phyloP scores from a whole-genome alignment of 2,329 filamentous ascomycete species.

The Pseudogymnoascus pannorum region DNA sequence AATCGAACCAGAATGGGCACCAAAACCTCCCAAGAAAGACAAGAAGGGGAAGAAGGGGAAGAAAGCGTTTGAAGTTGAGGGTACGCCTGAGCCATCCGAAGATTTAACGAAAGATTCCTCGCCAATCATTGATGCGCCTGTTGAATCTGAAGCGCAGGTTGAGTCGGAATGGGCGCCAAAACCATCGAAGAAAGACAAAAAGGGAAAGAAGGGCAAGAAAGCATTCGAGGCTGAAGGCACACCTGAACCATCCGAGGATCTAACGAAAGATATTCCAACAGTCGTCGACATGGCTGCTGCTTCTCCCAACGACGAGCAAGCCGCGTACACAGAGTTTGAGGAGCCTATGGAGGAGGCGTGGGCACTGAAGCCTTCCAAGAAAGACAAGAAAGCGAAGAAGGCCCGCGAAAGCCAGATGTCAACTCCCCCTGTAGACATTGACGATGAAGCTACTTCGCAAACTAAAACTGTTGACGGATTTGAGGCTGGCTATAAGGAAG shows the following conservation, averaged over 20 bases:
- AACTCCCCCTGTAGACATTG: neutral
- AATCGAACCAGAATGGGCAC: neutral
- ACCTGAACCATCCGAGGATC: neutral
- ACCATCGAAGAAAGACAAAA: constrained; percentile 16
- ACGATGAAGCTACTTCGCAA: neutral
- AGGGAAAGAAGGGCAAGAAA: constrained; percentile 27
- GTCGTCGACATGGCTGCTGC: neutral
- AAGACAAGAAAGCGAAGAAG: constrained; percentile 35
- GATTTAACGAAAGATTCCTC: constrained; percentile 5
- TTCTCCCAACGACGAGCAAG: neutral
- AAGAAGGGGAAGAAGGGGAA: constrained; percentile 33
- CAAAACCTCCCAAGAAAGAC: constrained; percentile 27
- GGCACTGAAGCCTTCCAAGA: constrained; percentile 24
- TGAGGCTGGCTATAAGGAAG: neutral
- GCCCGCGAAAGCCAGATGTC: neutral
- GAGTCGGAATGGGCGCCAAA: constrained; percentile 1
- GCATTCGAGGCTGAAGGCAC: neutral
- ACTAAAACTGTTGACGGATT: neutral
- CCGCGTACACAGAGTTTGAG: neutral
- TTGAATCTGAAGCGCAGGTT: neutral
- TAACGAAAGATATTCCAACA: neutral
- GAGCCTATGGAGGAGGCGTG: neutral
- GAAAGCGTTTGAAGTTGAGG: neutral
- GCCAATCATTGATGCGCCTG: neutral
- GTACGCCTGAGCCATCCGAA: neutral